Evolutionary conservation across 2,329 filamentous ascomycete species (phyloP).

Genomic region (Aspergillus luchuensis): DNA sequence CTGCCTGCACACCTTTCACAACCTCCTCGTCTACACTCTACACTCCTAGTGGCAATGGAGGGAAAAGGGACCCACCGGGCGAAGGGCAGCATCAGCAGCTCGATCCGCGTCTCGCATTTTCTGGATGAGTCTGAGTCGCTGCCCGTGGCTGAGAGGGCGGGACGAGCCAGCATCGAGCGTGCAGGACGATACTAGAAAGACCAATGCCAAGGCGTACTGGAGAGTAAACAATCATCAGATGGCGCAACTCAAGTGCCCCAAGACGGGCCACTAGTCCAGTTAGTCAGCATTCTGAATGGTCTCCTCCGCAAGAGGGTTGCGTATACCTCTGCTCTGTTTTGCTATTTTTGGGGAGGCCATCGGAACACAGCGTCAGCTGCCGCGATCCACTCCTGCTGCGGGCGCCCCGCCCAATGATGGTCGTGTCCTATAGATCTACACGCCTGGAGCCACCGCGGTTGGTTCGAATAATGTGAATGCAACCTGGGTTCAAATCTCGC

Average conservation of each 20-base stretch:
- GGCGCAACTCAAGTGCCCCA: background rate
- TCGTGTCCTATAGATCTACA: slow-evolving; percentile 5
- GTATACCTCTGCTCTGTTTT: slow-evolving; percentile 13
- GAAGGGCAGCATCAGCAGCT: slow-evolving; percentile 7
- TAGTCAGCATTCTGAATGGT: background rate
- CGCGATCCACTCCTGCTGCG: background rate
- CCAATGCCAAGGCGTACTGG: background rate
- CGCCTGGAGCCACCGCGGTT: background rate
- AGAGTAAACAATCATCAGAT: slow-evolving; percentile 1
- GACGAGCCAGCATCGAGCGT: background rate
- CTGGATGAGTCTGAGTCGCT: background rate
- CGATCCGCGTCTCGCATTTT: slow-evolving; percentile 8
- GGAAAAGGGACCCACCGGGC: slow-evolving; percentile 6
- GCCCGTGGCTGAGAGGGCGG: slow-evolving; percentile 3
- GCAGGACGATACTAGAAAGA: background rate
- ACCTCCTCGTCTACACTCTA: slow-evolving; percentile 8
- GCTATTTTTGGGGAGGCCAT: slow-evolving; percentile 19
- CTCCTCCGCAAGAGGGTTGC: slow-evolving; percentile 14
- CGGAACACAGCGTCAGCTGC: slow-evolving; percentile 1
- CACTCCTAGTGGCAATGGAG: slow-evolving; percentile 11
- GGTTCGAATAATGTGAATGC: slow-evolving; percentile 1
- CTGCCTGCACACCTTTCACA: slow-evolving; percentile 11
- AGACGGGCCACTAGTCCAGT: background rate
- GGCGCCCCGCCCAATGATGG: slow-evolving; percentile 6
- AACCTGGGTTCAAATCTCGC: background rate